A percentile compares a stretch with the other conserved stretches of the same genome.
phyloP scores from a whole-genome alignment of 257 asterid genomes.

The Solanum corneliomulleri region DNA sequence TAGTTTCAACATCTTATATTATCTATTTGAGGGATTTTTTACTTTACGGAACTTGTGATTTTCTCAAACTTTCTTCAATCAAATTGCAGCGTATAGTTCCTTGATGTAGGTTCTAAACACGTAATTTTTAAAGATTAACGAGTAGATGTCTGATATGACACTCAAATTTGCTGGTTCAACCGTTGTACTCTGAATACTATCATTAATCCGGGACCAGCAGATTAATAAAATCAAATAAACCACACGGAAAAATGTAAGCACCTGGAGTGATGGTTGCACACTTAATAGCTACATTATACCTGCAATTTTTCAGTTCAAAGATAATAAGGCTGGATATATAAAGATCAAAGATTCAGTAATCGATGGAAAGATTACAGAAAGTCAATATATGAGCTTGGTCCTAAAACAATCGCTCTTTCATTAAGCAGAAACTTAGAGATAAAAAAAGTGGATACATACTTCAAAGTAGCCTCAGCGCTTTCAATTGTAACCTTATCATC shows the following conservation, averaged over 20 bases:
- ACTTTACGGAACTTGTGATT: background rate
- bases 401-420: background rate
- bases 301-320: slow-evolving; percentile 19
- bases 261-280: slow-evolving; percentile 99
- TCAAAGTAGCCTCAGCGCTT: slow-evolving; percentile 98
- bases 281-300: slow-evolving; percentile 97
- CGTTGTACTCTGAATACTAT: background rate
- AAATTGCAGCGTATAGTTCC: background rate
- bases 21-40: background rate
- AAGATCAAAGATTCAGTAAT: background rate
- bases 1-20: background rate
- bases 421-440: background rate
- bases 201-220: background rate
- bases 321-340: background rate
- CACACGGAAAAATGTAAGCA: slow-evolving; percentile 1
- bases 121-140: background rate
- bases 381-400: background rate
- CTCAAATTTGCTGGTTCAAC: background rate
- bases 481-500: slow-evolving; percentile 94
- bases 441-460: slow-evolving; percentile 32
- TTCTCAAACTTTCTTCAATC: background rate
- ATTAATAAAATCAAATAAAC: background rate
- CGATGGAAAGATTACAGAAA: background rate
- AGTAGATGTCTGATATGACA: background rate
- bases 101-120: background rate